Conservation (phyloP, 306 rosid genomes). For the Medicago lupulina region DNA sequence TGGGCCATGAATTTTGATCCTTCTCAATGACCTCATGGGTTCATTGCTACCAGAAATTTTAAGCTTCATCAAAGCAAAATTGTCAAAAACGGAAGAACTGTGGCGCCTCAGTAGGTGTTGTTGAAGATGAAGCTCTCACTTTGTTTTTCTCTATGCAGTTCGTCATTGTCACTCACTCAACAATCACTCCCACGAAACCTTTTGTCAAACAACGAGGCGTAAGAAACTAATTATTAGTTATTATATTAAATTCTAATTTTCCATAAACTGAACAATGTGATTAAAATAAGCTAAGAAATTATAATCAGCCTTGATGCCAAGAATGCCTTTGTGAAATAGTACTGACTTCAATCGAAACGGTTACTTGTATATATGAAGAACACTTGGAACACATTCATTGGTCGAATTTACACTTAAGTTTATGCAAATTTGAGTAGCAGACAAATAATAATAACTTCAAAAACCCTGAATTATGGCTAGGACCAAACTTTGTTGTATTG, state of each 20-base stretch:
- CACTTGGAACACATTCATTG: conserved; percentile 7
- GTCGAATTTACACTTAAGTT: neutral
- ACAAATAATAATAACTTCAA: neutral
- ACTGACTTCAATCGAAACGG: conserved; percentile 10
- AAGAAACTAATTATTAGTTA: neutral
- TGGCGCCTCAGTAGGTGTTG: neutral
- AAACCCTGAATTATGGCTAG: neutral
- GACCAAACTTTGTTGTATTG: too few species aligned
- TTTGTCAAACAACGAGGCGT: neutral
- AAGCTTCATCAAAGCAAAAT: neutral
- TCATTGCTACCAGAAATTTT: neutral
- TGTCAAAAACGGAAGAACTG: neutral
- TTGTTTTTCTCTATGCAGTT: neutral
- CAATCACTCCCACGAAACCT: neutral
- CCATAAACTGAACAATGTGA: neutral
- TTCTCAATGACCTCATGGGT: neutral
- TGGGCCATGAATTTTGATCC: neutral
- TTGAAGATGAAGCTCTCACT: neutral
- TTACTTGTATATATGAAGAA: conserved; percentile 5
- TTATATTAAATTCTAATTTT: neutral
- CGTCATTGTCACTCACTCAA: neutral
- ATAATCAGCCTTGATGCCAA: neutral
- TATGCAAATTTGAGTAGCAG: neutral
- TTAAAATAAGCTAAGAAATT: neutral
- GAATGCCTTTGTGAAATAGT: neutral